These are phyloP conservation scores for Nakaseomyces kungkrabaensis DNA, from an alignment of 1,139 yeast genomes.

Conservation along the genomic window DNA sequence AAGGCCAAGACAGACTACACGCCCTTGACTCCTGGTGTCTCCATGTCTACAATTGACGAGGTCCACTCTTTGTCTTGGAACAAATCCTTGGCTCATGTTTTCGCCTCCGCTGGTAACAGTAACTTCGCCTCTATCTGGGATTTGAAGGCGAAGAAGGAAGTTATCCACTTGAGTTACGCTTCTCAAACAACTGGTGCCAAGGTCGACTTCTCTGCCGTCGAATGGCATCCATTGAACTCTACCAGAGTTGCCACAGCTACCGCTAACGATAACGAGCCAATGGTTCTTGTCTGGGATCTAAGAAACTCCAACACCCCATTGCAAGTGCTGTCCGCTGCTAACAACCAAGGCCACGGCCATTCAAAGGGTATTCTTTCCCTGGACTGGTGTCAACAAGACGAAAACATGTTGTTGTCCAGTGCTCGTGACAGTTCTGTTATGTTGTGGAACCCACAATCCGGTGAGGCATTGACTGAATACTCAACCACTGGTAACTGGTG, in stretches of 20 bases:
- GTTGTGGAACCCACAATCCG: conserved; percentile 78
- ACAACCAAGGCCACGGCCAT: conserved; percentile 44
- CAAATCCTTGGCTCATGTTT: conserved; percentile 69
- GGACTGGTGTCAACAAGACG: conserved; percentile 90
- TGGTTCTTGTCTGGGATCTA: conserved; percentile 85
- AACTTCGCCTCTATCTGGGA: conserved; percentile 95
- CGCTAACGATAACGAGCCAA: conserved; percentile 70
- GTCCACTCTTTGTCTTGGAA: conserved; percentile 86
- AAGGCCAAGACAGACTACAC: conserved; percentile 28
- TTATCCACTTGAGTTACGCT: conserved; percentile 64
- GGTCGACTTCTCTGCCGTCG: conserved; percentile 58
- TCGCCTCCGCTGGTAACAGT: conserved; percentile 76
- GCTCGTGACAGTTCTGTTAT: conserved; percentile 86
- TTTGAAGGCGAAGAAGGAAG: conserved; percentile 77
- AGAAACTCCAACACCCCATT: conserved; percentile 90
- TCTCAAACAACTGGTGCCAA: conserved; percentile 38
- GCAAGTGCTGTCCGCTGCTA: conserved; percentile 35
- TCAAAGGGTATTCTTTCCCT: conserved; percentile 78
- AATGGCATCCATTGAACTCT: conserved; percentile 81
- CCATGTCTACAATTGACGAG: conserved; percentile 76
- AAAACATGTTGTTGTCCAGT: conserved; percentile 66
- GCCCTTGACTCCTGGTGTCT: conserved; percentile 67
- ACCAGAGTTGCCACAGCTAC: conserved; percentile 85
- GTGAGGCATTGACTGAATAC: conserved; percentile 68
- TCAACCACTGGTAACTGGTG: conserved; percentile 94